Evolutionary conservation across 495 filamentous ascomycete genomes (phyloP).

Genomic region (Aspergillus biplanus): DNA sequence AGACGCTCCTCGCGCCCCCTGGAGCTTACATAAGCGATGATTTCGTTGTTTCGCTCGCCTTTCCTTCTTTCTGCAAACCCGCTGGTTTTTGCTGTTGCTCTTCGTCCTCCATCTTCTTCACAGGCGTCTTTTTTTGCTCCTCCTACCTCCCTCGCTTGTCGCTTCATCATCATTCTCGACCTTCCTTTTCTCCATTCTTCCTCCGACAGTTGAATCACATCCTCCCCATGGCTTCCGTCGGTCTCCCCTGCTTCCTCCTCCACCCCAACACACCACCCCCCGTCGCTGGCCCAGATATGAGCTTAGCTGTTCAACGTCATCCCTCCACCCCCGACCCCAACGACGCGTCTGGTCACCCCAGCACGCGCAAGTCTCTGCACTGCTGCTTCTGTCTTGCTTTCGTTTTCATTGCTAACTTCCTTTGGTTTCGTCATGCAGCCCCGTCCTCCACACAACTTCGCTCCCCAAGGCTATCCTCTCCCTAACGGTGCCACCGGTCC

Average conservation of each 20-base stretch:
- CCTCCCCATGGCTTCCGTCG: slow-evolving; percentile 58
- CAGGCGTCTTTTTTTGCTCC: slow-evolving; percentile 27
- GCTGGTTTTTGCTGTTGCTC: slow-evolving; percentile 21
- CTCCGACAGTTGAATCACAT: slow-evolving; percentile 14
- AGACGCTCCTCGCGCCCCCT: slow-evolving; percentile 12
- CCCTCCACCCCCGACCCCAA: slow-evolving; percentile 9
- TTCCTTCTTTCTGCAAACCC: slow-evolving; percentile 13
- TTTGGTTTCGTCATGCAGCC: slow-evolving; percentile 34
- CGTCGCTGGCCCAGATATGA: slow-evolving; percentile 7
- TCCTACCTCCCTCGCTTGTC: slow-evolving; percentile 29
- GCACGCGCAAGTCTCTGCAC: slow-evolving; percentile 12
- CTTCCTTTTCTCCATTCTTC: slow-evolving; percentile 23
- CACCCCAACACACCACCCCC: slow-evolving; percentile 11
- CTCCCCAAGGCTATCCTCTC: slow-evolving; percentile 53
- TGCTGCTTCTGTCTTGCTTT: neutral
- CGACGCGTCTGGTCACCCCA: slow-evolving; percentile 20
- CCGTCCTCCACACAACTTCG: slow-evolving; percentile 51
- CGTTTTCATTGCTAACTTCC: slow-evolving; percentile 18
- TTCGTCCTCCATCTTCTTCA: slow-evolving; percentile 17
- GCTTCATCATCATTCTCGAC: slow-evolving; percentile 25
- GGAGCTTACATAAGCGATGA: slow-evolving; percentile 22
- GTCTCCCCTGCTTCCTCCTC: slow-evolving; percentile 32
- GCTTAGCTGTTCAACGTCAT: slow-evolving; percentile 30
- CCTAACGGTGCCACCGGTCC: slow-evolving; percentile 53
- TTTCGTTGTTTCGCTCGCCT: slow-evolving; percentile 16